Evolutionary conservation across 352 stramenopile species (phyloP).

Genomic region (Pythium pyrilobum): DNA sequence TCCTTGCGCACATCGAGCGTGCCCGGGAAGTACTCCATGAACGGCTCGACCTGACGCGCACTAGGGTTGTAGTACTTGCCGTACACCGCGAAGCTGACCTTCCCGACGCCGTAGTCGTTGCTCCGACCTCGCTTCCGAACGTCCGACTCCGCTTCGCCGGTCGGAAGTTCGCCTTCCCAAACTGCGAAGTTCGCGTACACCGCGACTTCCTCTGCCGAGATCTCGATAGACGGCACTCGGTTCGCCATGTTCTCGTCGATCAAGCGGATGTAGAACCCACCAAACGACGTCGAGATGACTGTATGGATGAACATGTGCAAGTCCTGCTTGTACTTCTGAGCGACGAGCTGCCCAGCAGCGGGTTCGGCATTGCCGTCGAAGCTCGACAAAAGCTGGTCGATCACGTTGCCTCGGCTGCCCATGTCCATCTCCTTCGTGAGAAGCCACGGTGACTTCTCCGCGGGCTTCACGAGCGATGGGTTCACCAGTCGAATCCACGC

Average conservation of each 20-base stretch:
- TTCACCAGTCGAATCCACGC: slow-evolving; percentile 81
- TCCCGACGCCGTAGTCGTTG: slow-evolving; percentile 68
- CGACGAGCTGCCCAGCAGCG: background rate
- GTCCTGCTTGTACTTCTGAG: slow-evolving; percentile 1
- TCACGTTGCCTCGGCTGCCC: slow-evolving; percentile 59
- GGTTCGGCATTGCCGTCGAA: slow-evolving; percentile 27
- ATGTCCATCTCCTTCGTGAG: slow-evolving; percentile 81
- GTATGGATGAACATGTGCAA: slow-evolving; percentile 76
- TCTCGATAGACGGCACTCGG: slow-evolving; percentile 69
- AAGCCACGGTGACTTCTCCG: slow-evolving; percentile 65
- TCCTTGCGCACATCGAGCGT: slow-evolving; percentile 79
- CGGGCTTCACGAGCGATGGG: slow-evolving; percentile 57
- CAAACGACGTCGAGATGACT: slow-evolving; percentile 74
- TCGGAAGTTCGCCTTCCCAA: slow-evolving; percentile 47
- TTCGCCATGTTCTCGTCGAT: slow-evolving; percentile 79
- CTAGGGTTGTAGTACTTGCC: slow-evolving; percentile 88
- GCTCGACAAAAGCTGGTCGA: slow-evolving; percentile 73
- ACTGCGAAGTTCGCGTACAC: slow-evolving; percentile 69
- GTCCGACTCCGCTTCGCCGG: slow-evolving; percentile 28
- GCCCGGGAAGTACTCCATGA: slow-evolving; percentile 82
- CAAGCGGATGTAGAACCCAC: slow-evolving; percentile 81
- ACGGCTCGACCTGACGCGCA: slow-evolving; percentile 69
- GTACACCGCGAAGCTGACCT: slow-evolving; percentile 78
- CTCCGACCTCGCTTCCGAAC: slow-evolving; percentile 32
- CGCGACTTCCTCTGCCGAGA: slow-evolving; percentile 68